A percentile compares a stretch with the other conserved stretches of the same genome.
Conservation (phyloP, 805 yeast species). For the Yarrowia divulgata region DNA sequence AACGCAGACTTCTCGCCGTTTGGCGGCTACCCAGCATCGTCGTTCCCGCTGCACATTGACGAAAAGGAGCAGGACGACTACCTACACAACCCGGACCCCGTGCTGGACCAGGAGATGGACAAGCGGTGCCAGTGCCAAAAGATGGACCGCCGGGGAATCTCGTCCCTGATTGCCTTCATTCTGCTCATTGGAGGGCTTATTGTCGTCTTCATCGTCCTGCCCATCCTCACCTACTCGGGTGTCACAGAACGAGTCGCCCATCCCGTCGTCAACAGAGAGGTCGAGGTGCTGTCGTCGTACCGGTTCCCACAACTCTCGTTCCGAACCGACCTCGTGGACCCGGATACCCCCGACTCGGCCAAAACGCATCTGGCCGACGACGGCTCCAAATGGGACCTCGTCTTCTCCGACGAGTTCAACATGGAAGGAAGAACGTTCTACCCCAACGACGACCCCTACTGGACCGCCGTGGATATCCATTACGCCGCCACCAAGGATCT, state of each 20-base stretch:
- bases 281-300: slow-evolving; percentile 60
- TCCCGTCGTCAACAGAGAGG: slow-evolving; percentile 39
- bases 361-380: slow-evolving; percentile 59
- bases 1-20: slow-evolving; percentile 68
- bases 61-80: slow-evolving; percentile 96
- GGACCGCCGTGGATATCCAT: slow-evolving; percentile 82
- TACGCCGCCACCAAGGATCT: slow-evolving; percentile 88
- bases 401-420: slow-evolving; percentile 90
- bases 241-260: slow-evolving; percentile 57
- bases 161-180: slow-evolving; percentile 53
- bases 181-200: slow-evolving; percentile 65
- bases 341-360: slow-evolving; percentile 70
- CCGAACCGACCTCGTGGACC: slow-evolving; percentile 68
- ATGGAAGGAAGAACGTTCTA: slow-evolving; percentile 89
- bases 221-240: slow-evolving; percentile 85
- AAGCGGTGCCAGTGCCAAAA: slow-evolving; percentile 48
- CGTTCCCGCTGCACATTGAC: slow-evolving; percentile 88
- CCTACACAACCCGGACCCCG: slow-evolving; percentile 94
- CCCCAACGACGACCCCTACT: slow-evolving; percentile 89
- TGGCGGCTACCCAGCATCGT: slow-evolving; percentile 95
- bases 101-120: slow-evolving; percentile 86
- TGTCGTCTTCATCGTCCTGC: slow-evolving; percentile 77
- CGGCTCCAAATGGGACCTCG: slow-evolving; percentile 76
- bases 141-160: slow-evolving; percentile 52
- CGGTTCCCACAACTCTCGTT: slow-evolving; percentile 66